Base-by-base conservation (phyloP, 805 yeast species). In the Metschnikowia kunwiensis region DNA sequence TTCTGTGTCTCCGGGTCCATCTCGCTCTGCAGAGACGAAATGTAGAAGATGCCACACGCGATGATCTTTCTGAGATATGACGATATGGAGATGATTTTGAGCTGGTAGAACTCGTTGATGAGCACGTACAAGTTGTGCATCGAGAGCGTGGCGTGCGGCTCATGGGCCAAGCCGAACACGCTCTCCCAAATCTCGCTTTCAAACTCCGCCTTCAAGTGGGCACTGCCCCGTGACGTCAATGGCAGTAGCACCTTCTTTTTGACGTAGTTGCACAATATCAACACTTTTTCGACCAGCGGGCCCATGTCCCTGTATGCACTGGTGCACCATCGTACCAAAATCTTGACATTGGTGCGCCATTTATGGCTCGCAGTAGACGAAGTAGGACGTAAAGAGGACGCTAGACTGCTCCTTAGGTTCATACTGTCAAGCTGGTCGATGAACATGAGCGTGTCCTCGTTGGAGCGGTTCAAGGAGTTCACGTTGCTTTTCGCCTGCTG, bases 1-100 rank as follows among this genome's bases (percentile, higher is more conserved):
- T 20, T 29, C 5, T 39, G 28, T 7, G 16, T n/a, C 24, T 32
- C 35, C 1, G 33, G 18, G 6, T 28, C 18, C 9, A 21, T 38
- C 2, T 51, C 49, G 7, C 44, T 43, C 20, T 50, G 74, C 6
- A 75, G 70, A 3, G 68, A 61, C 3, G 55, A 44, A 9, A 78
- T 58, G 57, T 84, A 86, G 30, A 89, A 75, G 1, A 87, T 68
- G 4, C 97, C 98, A 1, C 93, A 80, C 7, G 96, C 86, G 29
- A 91, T 88, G 24, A 89, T 63, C 47, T 80, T 77, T 50, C 97
- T 67, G 39, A 89, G 68, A 51, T 91, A 91, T 1, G 83, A 72
- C 1, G 83, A 77, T 11, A 80, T 65, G 2, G 75, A 59, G 16
- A 83, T 68, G 16, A 82, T 56, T 30, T 72, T 72, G 36, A 69